Percentiles rank a stretch among this genome's conserved stretches.
phyloP scores from a whole-genome alignment of 2,329 filamentous ascomycete species.

The Epichloe baconii region DNA sequence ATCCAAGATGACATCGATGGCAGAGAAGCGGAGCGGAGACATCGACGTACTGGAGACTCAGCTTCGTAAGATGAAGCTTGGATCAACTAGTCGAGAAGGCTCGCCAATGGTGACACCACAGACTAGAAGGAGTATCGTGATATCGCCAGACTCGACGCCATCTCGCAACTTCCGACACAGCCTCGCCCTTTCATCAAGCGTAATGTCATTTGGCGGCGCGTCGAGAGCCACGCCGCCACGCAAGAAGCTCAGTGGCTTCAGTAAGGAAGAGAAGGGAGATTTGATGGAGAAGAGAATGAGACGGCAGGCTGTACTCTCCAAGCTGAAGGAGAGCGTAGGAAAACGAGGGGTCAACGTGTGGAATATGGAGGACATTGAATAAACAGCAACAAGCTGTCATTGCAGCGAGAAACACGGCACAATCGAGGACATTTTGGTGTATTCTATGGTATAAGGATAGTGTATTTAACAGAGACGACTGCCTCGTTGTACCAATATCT shows the following conservation, averaged over 20 bases:
- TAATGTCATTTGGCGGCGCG: conserved; percentile 28
- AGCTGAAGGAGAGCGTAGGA: conserved; percentile 35
- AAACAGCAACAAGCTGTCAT: conserved; percentile 2
- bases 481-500: background rate
- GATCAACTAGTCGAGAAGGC: conserved; percentile 29
- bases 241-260: conserved; percentile 51
- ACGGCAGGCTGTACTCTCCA: conserved; percentile 38
- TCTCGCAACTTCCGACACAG: conserved; percentile 29
- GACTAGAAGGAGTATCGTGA: conserved; percentile 22
- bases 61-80: conserved; percentile 57
- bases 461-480: background rate
- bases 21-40: conserved; percentile 80
- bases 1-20: conserved; percentile 81
- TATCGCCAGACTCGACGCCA: conserved; percentile 31
- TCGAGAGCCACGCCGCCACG: conserved; percentile 33
- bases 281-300: conserved; percentile 41
- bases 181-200: conserved; percentile 20
- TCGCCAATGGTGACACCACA: conserved; percentile 29
- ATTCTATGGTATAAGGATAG: conserved; percentile 11
- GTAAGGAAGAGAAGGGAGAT: conserved; percentile 41
- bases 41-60: conserved; percentile 83
- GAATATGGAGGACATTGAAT: conserved; percentile 36
- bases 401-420: background rate
- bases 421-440: conserved; percentile 4
- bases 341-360: conserved; percentile 37